Percentiles rank a stretch among this genome's conserved stretches.
Evolutionary conservation across 345 rosid species (phyloP).

Genomic region (Microthlaspi erraticum): DNA sequence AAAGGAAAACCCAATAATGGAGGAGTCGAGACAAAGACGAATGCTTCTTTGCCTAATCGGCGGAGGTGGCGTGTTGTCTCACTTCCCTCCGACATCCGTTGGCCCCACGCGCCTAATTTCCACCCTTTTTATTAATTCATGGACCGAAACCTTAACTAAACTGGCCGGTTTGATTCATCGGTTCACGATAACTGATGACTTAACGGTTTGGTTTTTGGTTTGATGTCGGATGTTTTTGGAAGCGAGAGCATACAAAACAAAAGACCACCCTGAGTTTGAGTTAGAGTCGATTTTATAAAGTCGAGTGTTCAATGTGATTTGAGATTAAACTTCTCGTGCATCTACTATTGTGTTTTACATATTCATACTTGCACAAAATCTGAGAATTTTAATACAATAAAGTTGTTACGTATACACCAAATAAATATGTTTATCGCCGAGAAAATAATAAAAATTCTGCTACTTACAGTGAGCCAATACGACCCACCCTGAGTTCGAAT

Average conservation of each 20-base stretch:
- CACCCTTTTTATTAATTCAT: not conserved
- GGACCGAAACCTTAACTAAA: not conserved
- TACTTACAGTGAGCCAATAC: too few relatives aligned
- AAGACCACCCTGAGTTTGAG: not conserved
- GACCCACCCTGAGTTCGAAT: not conserved
- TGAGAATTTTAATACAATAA: not conserved
- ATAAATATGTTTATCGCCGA: too few relatives aligned
- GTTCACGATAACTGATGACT: not conserved
- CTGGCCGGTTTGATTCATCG: slow-evolving; percentile 4
- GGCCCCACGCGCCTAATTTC: slow-evolving; percentile 33
- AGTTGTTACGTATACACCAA: not conserved
- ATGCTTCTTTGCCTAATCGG: slow-evolving; percentile 46
- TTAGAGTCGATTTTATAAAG: slow-evolving; percentile 5
- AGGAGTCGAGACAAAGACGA: slow-evolving; percentile 36
- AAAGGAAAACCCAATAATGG: slow-evolving; percentile 38
- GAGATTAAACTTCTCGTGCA: not conserved
- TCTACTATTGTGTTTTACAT: not conserved
- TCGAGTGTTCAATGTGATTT: not conserved
- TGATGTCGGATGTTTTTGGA: not conserved
- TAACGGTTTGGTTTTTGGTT: slow-evolving; percentile 21
- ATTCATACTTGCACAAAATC: not conserved
- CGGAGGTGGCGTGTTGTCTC: slow-evolving; percentile 43
- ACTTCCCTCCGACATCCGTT: slow-evolving; percentile 37
- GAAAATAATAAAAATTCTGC: too few relatives aligned
- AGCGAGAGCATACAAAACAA: not conserved